Conservation (phyloP, 2,329 filamentous ascomycete genomes). For the Fusarium graminum region DNA sequence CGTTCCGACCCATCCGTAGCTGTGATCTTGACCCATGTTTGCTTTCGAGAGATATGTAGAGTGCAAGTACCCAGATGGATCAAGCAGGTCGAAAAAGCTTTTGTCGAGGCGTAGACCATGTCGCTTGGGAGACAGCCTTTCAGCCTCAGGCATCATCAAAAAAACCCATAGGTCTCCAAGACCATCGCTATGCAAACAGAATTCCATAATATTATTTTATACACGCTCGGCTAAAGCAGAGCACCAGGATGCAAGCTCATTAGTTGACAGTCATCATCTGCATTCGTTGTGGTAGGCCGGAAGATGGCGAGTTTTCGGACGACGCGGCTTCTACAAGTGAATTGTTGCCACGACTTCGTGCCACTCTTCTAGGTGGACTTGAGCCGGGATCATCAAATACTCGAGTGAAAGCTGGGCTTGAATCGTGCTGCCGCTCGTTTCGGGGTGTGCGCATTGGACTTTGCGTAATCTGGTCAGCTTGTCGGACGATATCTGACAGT, state of each 20-base stretch:
- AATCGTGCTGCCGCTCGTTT: slow-evolving; percentile 61
- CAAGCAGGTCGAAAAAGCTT: slow-evolving; percentile 14
- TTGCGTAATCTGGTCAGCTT: slow-evolving; percentile 68
- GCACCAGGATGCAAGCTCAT: slow-evolving; percentile 40
- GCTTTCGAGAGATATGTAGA: slow-evolving; percentile 9
- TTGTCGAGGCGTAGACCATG: slow-evolving; percentile 19
- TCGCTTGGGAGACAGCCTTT: slow-evolving; percentile 25
- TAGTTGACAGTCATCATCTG: slow-evolving; percentile 75
- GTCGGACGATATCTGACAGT: slow-evolving; percentile 71
- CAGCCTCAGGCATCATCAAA: slow-evolving; percentile 34
- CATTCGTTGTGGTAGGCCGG: slow-evolving; percentile 65
- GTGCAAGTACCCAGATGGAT: slow-evolving; percentile 26
- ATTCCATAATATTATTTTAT: slow-evolving; percentile 50
- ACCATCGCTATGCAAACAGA: slow-evolving; percentile 57
- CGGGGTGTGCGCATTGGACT: slow-evolving; percentile 67
- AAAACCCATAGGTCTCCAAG: slow-evolving; percentile 39
- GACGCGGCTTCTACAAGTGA: slow-evolving; percentile 64
- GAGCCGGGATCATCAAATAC: slow-evolving; percentile 74
- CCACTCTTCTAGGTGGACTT: slow-evolving; percentile 65
- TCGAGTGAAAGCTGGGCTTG: slow-evolving; percentile 75
- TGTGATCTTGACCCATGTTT: slow-evolving; percentile 9
- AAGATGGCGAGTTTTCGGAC: slow-evolving; percentile 66
- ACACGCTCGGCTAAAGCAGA: slow-evolving; percentile 48
- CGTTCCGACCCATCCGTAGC: slow-evolving; percentile 5
- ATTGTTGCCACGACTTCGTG: slow-evolving; percentile 67